Conservation (phyloP, 73 alveolate genomes). For the Blepharisma japonicum region DNA sequence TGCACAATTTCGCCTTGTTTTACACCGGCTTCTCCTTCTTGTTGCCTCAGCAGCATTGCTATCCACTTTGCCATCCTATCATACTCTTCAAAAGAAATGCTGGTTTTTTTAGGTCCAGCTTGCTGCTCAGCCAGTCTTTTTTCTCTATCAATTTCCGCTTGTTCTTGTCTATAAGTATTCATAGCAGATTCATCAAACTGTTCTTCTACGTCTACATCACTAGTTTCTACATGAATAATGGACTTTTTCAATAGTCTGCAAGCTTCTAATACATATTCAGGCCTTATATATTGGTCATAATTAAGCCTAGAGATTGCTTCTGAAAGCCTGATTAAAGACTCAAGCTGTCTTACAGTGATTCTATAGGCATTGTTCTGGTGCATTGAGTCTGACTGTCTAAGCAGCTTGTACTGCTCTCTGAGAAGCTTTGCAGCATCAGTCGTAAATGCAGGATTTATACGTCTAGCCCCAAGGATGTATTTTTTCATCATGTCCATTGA, state of each 20-base stretch:
- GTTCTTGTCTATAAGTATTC: not conserved
- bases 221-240: constrained; percentile 77
- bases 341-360: constrained; percentile 98
- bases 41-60: constrained; percentile 54
- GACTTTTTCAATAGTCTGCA: constrained; percentile 78
- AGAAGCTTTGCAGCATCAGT: constrained; percentile 85
- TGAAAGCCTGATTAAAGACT: constrained; percentile 89
- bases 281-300: constrained; percentile 68
- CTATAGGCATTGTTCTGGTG: constrained; percentile 84
- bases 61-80: constrained; percentile 36
- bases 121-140: not conserved
- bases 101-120: constrained; percentile 23
- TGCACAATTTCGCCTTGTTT: constrained; percentile 45
- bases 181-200: not conserved
- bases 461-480: constrained; percentile 90
- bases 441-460: constrained; percentile 91
- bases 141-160: constrained; percentile 8
- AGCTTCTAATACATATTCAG: constrained; percentile 88
- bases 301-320: constrained; percentile 96
- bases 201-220: constrained; percentile 59
- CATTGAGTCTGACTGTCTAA: constrained; percentile 83
- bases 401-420: constrained; percentile 76
- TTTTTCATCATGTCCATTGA: constrained; percentile 78
- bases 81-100: constrained; percentile 52
- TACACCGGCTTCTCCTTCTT: constrained; percentile 48